Evolutionary conservation across 2,329 filamentous ascomycete genomes (phyloP), one percentile per base, ranked within the genome.

Genomic region (Aspergillus sp.): DNA sequence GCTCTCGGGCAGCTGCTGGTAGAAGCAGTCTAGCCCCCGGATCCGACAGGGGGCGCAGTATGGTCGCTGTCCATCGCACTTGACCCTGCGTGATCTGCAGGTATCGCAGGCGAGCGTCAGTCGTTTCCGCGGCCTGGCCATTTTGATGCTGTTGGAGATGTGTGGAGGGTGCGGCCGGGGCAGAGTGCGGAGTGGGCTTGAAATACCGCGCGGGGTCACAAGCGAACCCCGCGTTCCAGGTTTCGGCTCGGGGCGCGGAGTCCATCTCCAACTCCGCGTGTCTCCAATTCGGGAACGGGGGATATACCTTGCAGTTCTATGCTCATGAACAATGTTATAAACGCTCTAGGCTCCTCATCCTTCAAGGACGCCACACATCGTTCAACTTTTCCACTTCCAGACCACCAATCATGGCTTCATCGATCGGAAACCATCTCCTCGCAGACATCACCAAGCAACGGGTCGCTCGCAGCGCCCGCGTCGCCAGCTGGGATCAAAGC

Each of bases 401-500:
- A 15, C 34, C 34, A 38, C 34, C 34, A 9, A 51, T 23, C 49
- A 51, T 51, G 49, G 17, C 49, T 51, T 51, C 49, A 6, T 19
- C 51, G 4, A 23, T 54, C 13, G 43, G 51, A 54, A 60, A 41
- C 15, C 34, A 60, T 28, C 34, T 60, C 17, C 50, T 60, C 9
- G 57, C 57, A 23, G 30, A 30, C 50, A 48, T 60, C 34, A 45
- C 57, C 25, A 60, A 60, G 49, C 41, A 17, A 52, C 48, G 22
- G 19, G 23, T 59, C 17, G 70, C 67, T 2, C 71, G 72, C 41
- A 72, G 64, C 23, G 72, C 67, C 30, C 70, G 72, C 7, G 66
- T 75, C 17, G 69, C 72, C 22, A 73, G 71, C 59, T 75, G 68
- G 69, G 72, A 75, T 46, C 72, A 74, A 57, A 67, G 59, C 3